Evolutionary conservation across 176 grass and related monocot genomes (phyloP).

Genomic region (Oryza nivara): DNA sequence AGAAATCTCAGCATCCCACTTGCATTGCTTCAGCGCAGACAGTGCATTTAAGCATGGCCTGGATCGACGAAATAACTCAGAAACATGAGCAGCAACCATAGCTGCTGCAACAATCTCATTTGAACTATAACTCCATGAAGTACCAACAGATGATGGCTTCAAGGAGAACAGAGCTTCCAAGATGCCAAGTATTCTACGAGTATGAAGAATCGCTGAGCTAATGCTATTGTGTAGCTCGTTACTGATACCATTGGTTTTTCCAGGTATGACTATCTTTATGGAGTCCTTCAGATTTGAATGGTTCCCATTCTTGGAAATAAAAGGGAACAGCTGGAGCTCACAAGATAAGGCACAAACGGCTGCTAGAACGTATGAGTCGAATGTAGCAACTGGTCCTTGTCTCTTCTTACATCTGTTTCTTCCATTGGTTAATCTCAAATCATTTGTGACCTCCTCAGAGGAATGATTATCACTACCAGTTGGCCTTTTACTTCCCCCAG

Average conservation of each 20-base stretch:
- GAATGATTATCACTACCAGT: slow-evolving; percentile 76
- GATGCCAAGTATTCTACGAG: slow-evolving; percentile 90
- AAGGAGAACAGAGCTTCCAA: slow-evolving; percentile 98
- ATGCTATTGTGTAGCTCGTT: slow-evolving; percentile 77
- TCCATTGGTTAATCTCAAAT: slow-evolving; percentile 66
- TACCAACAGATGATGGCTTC: slow-evolving; percentile 98
- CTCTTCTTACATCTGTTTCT: slow-evolving; percentile 69
- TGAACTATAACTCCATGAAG: slow-evolving; percentile 98
- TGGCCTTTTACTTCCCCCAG: slow-evolving; percentile 95
- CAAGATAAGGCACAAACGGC: slow-evolving; percentile 94
- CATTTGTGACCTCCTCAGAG: slow-evolving; percentile 60
- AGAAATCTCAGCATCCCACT: slow-evolving; percentile 88
- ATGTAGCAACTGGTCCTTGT: slow-evolving; percentile 94
- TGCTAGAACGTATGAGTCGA: slow-evolving; percentile 96
- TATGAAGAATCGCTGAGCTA: slow-evolving; percentile 81
- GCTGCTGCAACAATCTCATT: slow-evolving; percentile 99
- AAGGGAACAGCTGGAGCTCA: slow-evolving; percentile 90
- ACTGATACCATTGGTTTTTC: slow-evolving; percentile 66
- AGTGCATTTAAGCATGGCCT: slow-evolving; percentile 93
- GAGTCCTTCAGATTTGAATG: slow-evolving; percentile 62
- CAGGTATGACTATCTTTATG: slow-evolving; percentile 56
- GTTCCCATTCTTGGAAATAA: slow-evolving; percentile 73
- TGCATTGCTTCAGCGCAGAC: slow-evolving; percentile 79
- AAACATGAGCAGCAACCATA: slow-evolving; percentile 99
- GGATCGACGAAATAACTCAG: slow-evolving; percentile 87